A percentile compares a stretch with the other conserved stretches of the same genome.
These are phyloP conservation scores for Vitis cinerea DNA, from an alignment of 164 flowering plant genomes.

Conservation along the genomic window DNA sequence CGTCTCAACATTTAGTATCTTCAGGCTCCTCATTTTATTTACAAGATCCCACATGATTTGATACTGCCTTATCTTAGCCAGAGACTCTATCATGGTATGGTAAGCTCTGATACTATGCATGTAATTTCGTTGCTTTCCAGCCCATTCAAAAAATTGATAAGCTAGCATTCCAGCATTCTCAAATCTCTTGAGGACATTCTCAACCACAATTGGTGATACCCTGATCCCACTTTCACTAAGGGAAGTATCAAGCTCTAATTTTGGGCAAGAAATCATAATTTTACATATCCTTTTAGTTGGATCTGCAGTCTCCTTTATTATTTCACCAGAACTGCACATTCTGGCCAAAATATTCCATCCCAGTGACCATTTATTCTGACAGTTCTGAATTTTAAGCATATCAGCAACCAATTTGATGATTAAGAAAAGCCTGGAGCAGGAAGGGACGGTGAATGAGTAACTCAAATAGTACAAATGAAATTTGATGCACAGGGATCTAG, in stretches of 20 bases:
- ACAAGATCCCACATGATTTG: conserved; percentile 90
- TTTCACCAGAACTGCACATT: conserved; percentile 29
- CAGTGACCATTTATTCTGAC: too few relatives aligned
- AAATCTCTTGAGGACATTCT: conserved; percentile 63
- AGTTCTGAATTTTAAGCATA: too few relatives aligned
- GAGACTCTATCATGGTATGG: conserved; percentile 74
- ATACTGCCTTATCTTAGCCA: conserved; percentile 85
- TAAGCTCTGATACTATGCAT: conserved; percentile 65
- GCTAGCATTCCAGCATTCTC: conserved; percentile 92
- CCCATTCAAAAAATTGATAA: conserved; percentile 81
- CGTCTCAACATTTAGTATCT: conserved; percentile 70
- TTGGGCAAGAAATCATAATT: conserved; percentile 65
- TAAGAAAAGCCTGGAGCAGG: too few relatives aligned
- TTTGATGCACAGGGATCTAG: too few relatives aligned
- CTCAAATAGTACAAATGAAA: too few relatives aligned
- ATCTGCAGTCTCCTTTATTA: conserved; percentile 24
- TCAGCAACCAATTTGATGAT: too few relatives aligned
- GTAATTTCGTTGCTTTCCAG: conserved; percentile 67
- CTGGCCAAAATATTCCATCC: conserved; percentile 11
- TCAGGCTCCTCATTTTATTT: conserved; percentile 56
- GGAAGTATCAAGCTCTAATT: conserved; percentile 52
- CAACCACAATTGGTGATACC: conserved; percentile 61
- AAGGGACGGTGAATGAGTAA: too few relatives aligned
- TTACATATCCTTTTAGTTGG: conserved; percentile 41
- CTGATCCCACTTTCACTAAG: conserved; percentile 65